Percentiles rank a stretch among this genome's conserved stretches.
Conservation (phyloP, 2,329 filamentous ascomycete genomes). For the Cercospora sp. region DNA sequence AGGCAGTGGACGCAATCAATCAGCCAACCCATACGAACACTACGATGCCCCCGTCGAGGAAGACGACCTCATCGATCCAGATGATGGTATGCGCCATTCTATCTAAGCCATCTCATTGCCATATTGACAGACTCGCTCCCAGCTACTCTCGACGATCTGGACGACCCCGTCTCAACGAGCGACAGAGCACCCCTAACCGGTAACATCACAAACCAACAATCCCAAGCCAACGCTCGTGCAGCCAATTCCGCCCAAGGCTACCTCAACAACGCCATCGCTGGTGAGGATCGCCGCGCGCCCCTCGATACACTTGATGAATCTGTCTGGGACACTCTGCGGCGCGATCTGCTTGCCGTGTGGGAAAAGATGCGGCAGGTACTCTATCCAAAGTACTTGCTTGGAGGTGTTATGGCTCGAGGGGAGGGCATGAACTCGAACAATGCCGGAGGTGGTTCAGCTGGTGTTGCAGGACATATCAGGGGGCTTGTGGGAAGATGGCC, state of each 20-base stretch:
- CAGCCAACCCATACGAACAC: slow-evolving; percentile 41
- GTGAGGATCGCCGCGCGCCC: slow-evolving; percentile 86
- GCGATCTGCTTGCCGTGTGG: slow-evolving; percentile 91
- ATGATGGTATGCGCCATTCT: slow-evolving; percentile 48
- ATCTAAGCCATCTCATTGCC: not conserved
- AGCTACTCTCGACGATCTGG: slow-evolving; percentile 87
- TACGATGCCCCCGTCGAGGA: slow-evolving; percentile 51
- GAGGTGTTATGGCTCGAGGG: slow-evolving; percentile 60
- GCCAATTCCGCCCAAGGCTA: slow-evolving; percentile 70
- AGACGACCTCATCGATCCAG: slow-evolving; percentile 55
- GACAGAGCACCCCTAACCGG: slow-evolving; percentile 80
- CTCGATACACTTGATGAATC: slow-evolving; percentile 95
- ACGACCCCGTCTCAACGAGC: slow-evolving; percentile 55
- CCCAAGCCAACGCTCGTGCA: slow-evolving; percentile 55
- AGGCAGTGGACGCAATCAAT: slow-evolving; percentile 20
- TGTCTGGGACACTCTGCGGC: slow-evolving; percentile 94
- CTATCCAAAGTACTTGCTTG: slow-evolving; percentile 90
- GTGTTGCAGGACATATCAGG: slow-evolving; percentile 52
- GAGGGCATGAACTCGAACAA: slow-evolving; percentile 60
- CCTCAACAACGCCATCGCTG: slow-evolving; percentile 83
- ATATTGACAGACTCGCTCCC: not conserved
- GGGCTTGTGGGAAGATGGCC: slow-evolving; percentile 64
- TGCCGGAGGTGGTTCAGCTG: slow-evolving; percentile 49
- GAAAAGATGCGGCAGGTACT: slow-evolving; percentile 97
- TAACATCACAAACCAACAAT: slow-evolving; percentile 64